Percentiles rank a stretch among this genome's conserved stretches.
Evolutionary conservation across 129 eudicot species (phyloP).

Genomic region (Artemisia tridentata): DNA sequence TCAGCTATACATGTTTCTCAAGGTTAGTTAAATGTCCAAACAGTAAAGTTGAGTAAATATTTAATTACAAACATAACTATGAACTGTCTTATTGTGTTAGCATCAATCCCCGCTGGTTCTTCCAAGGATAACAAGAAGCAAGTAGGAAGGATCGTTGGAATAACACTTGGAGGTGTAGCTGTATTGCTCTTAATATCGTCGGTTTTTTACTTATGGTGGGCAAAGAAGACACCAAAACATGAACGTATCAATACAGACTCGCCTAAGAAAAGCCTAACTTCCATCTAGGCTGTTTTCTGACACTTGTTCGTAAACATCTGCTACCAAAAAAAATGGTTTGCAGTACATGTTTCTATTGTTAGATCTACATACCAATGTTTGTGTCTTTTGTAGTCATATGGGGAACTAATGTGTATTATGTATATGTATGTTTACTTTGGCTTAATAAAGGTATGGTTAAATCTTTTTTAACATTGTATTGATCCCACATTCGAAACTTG

Average conservation of each 20-base stretch:
- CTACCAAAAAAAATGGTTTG: not conserved
- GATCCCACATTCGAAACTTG: not conserved
- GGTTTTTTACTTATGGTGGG: conserved; percentile 54
- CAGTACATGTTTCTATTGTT: not conserved
- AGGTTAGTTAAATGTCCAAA: conserved; percentile 38
- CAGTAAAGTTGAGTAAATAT: no score
- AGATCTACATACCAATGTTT: conserved; percentile 2
- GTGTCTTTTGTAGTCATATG: conserved; percentile 8
- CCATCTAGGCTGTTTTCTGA: conserved; percentile 4
- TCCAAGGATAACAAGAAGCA: conserved; percentile 38
- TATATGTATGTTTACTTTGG: conserved; percentile 11
- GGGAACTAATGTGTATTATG: conserved; percentile 16
- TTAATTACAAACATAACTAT: no score
- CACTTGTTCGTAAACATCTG: not conserved
- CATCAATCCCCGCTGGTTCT: conserved; percentile 20
- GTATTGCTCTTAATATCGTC: conserved; percentile 38
- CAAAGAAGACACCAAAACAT: conserved; percentile 45
- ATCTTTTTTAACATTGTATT: not conserved
- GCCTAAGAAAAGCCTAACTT: conserved; percentile 41
- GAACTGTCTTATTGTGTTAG: conserved; percentile 27
- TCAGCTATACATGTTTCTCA: conserved; percentile 65
- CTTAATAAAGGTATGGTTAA: conserved; percentile 2
- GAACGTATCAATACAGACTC: conserved; percentile 36
- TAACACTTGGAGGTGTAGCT: conserved; percentile 47
- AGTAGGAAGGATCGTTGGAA: conserved; percentile 47